Conservation (phyloP, 176 grass and related monocot species). For the Aegilops longissima region DNA sequence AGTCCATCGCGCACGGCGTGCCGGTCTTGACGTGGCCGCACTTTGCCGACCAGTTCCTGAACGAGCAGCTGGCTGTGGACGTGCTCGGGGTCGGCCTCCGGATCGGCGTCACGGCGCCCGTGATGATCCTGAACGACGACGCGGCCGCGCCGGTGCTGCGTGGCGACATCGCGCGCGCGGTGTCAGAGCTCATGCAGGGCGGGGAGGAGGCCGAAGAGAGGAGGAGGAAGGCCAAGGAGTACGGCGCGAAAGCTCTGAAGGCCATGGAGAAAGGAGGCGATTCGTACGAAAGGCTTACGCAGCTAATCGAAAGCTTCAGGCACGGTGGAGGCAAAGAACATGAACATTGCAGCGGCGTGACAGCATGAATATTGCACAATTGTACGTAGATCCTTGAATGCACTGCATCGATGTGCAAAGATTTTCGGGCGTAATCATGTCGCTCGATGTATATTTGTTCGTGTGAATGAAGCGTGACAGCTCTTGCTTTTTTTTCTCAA, state of each 20-base stretch:
- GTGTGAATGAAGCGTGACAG: background rate
- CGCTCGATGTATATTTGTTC: background rate
- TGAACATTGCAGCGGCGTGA: background rate
- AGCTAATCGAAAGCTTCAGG: background rate
- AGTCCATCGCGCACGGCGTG: constrained; percentile 47
- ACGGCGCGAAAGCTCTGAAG: constrained; percentile 31
- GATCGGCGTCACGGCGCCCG: constrained; percentile 19
- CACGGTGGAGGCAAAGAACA: background rate
- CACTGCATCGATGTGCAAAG: background rate
- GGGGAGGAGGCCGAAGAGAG: constrained; percentile 33
- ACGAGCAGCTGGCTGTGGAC: constrained; percentile 49
- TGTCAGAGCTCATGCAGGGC: constrained; percentile 39
- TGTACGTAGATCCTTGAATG: background rate
- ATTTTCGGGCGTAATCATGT: background rate
- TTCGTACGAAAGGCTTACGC: background rate
- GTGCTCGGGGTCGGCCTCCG: constrained; percentile 46
- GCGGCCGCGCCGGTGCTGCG: background rate
- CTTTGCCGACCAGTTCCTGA: constrained; percentile 59
- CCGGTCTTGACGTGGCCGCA: constrained; percentile 59
- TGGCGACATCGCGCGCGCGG: constrained; percentile 8
- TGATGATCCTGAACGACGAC: background rate
- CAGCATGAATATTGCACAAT: background rate
- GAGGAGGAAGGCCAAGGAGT: constrained; percentile 37
- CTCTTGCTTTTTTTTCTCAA: background rate
- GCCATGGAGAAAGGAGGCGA: background rate